phyloP scores from a whole-genome alignment of 768 basidiomycete species.

The Postia placenta region DNA sequence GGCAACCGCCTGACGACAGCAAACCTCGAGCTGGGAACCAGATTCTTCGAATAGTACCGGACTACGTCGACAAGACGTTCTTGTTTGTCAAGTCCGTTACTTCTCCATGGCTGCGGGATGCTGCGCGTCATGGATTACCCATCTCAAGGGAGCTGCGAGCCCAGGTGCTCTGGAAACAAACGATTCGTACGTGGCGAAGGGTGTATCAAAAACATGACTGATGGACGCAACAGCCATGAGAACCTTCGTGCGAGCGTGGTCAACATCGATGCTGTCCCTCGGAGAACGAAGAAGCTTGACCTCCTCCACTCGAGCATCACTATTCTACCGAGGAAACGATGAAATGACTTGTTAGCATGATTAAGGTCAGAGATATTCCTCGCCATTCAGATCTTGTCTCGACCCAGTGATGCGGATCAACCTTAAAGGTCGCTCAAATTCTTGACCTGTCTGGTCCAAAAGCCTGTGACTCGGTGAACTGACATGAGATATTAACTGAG shows the following conservation, averaged over 20 bases:
- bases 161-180: too few species aligned
- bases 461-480: conserved; percentile 29
- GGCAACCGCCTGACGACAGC: conserved; percentile 32
- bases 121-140: too few species aligned
- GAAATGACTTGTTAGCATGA: conserved; percentile 34
- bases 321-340: conserved; percentile 41
- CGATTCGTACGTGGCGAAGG: too few species aligned
- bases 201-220: too few species aligned
- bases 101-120: too few species aligned
- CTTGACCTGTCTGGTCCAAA: too few species aligned
- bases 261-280: conserved; percentile 36
- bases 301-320: conserved; percentile 46
- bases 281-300: conserved; percentile 51
- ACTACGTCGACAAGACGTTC: conserved; percentile 37
- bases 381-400: conserved; percentile 56
- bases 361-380: conserved; percentile 49
- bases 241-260: conserved; percentile 42
- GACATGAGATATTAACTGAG: conserved; percentile 41
- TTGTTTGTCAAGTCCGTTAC: conserved; percentile 47
- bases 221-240: too few species aligned
- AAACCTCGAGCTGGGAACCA: conserved; percentile 41
- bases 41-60: conserved; percentile 44
- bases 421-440: conserved; percentile 38
- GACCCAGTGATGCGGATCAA: conserved; percentile 47
- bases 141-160: too few species aligned